Percentiles rank a stretch among this genome's conserved stretches.
phyloP scores from a whole-genome alignment of 441 rosid genomes.

The Euphorbia neoarborescens region DNA sequence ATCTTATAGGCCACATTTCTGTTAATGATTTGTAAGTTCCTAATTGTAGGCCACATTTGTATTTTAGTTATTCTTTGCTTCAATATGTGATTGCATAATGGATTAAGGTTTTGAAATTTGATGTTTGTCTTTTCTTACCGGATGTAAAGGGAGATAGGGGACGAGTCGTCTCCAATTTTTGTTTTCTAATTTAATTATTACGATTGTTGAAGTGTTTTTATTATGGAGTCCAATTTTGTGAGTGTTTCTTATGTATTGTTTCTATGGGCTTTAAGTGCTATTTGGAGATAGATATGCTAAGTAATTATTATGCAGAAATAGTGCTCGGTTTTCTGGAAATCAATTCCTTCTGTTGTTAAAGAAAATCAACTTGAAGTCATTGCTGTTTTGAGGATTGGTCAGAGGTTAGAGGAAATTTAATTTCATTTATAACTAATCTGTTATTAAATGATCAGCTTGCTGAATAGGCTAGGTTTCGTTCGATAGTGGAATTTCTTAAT shows the following conservation, averaged over 20 bases:
- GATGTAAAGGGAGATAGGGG: not conserved
- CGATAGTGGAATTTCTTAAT: too few species aligned
- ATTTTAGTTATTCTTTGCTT: not conserved
- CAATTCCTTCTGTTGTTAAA: slow-evolving; percentile 52
- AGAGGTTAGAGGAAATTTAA: too few species aligned
- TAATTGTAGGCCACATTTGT: not conserved
- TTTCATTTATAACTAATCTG: too few species aligned
- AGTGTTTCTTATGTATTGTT: not conserved
- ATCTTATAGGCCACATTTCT: slow-evolving; percentile 70
- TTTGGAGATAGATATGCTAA: not conserved
- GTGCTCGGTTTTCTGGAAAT: slow-evolving; percentile 81
- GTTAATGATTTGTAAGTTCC: slow-evolving; percentile 50
- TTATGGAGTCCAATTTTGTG: not conserved
- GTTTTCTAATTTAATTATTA: not conserved
- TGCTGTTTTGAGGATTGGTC: slow-evolving; percentile 78
- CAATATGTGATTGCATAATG: not conserved
- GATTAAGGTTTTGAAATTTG: not conserved
- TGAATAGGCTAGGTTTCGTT: too few species aligned
- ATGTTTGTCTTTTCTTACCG: not conserved
- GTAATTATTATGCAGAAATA: slow-evolving; percentile 46
- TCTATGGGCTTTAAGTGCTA: not conserved
- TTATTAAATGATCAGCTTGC: too few species aligned
- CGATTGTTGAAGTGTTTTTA: not conserved
- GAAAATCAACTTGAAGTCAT: slow-evolving; percentile 61
- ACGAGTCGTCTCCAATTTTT: not conserved